A percentile compares a stretch with the other conserved stretches of the same genome.
Conservation (phyloP, 192 early-diverging fungal species). For the Chytriomyces sp. region DNA sequence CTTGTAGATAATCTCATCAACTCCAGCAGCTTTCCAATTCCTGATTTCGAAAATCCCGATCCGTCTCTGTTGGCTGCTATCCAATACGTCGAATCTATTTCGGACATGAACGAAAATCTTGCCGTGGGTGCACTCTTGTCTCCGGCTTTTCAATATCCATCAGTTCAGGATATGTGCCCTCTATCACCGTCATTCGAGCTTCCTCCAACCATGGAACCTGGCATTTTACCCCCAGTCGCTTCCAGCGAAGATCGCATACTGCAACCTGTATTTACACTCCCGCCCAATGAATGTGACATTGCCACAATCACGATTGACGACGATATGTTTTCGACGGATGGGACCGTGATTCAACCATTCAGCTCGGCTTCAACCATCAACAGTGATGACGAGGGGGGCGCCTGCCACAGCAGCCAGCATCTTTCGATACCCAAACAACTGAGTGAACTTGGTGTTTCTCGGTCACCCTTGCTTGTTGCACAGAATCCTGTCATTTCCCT, state of each 20-base stretch:
- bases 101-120: neutral
- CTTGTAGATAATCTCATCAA: neutral
- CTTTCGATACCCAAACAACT: no score
- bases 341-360: neutral
- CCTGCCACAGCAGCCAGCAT: neutral
- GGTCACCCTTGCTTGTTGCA: neutral
- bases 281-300: constrained; percentile 3
- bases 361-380: neutral
- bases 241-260: neutral
- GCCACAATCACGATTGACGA: constrained; percentile 5
- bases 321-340: neutral
- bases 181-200: neutral
- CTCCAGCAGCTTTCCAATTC: neutral
- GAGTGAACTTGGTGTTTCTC: no score
- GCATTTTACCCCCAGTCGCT: neutral
- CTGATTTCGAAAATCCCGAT: constrained; percentile 2
- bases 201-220: neutral
- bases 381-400: neutral
- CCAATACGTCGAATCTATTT: constrained; percentile 15
- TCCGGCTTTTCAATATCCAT: constrained; percentile 3
- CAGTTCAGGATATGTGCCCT: neutral
- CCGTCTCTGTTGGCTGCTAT: constrained; percentile 24
- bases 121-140: constrained; percentile 21
- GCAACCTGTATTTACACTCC: neutral
- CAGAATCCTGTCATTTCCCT: constrained; percentile 1